Percentiles rank a stretch among this genome's conserved stretches.
phyloP scores from a whole-genome alignment of 768 basidiomycete species.

The Pisolithus marmoratus region DNA sequence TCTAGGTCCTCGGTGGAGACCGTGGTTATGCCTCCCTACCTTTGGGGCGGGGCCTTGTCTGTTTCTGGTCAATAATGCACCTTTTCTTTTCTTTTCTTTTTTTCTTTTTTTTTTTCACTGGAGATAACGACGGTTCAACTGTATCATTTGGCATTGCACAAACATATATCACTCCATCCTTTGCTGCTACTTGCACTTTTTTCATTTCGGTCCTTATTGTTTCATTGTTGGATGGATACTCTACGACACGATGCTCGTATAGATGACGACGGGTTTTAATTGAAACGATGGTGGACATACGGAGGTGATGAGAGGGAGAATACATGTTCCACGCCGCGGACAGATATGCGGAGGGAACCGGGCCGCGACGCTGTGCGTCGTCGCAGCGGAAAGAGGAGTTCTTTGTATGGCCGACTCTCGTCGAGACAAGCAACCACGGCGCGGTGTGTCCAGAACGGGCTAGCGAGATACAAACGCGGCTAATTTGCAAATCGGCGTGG shows the following conservation, averaged over 20 bases:
- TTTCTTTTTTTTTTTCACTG: slow-evolving; percentile 17
- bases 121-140: slow-evolving; percentile 21
- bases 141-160: slow-evolving; percentile 27
- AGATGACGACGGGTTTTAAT: not conserved
- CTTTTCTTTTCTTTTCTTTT: slow-evolving; percentile 14
- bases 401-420: slow-evolving; percentile 19
- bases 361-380: not conserved
- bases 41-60: slow-evolving; percentile 6
- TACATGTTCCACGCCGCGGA: not conserved
- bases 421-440: slow-evolving; percentile 5
- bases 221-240: not conserved
- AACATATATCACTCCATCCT: slow-evolving; percentile 18
- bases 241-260: not conserved
- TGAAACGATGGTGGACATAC: not conserved
- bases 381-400: not conserved
- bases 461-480: slow-evolving; percentile 3
- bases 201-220: slow-evolving; percentile 9
- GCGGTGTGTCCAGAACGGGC: slow-evolving; percentile 8
- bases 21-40: not conserved
- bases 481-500: slow-evolving; percentile 12
- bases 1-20: not conserved
- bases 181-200: slow-evolving; percentile 8
- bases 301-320: not conserved
- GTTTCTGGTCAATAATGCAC: slow-evolving; percentile 7
- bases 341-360: not conserved